Evolutionary conservation across 352 stramenopile species (phyloP), one percentile per base, ranked within the genome.

Genomic region (Phytophthora pinifolia): DNA sequence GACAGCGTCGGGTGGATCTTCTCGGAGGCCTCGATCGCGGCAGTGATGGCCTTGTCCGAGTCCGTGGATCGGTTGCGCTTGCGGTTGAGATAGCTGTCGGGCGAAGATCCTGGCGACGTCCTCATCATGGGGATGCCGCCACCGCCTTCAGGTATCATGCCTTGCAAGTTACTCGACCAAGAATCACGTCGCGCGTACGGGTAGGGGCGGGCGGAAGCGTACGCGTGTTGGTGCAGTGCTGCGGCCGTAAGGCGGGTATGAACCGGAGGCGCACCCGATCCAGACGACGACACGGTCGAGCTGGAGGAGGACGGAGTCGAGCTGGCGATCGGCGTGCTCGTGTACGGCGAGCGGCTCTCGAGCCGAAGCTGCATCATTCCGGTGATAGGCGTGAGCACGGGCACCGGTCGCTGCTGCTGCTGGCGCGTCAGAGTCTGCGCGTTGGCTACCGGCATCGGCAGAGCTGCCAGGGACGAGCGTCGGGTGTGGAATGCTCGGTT

Each of bases 341-440:
- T 17, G 43, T 53, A 65, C 10, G 64, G 60, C 35, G 66, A 72
- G 10, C 66, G 74, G 17, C 49, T 86, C 46, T 81, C 73, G 17
- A 90, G 65, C 17, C 72, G 71, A 27, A 90, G 65, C 48, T 86
- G 73, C 77, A 88, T 90, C 77, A 90, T 88, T 35, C 78, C 77
- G 12, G 74, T 74, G 39, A 90, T 86, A 4, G 79, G 79, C 7
- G 79, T 90, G 20, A 81, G 74, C 35, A 83, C 67, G 2, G 70
- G 59, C 15, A 72, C 62, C 35, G 57, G 44, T 44, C 64, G 41
- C 10, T 66, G 38, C 2, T 66, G 38, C 2, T 60, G 46, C 5
- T 59, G 64, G 35, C 59, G 50, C 10, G 56, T 37, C 30, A 66
- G 30, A 25, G 7, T 58, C 31, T 72, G 46, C 15, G 54, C 36